Percentiles rank a stretch among this genome's conserved stretches.
Evolutionary conservation across 2,329 filamentous ascomycete species (phyloP).

Genomic region (Xylariomycetidae sp.): DNA sequence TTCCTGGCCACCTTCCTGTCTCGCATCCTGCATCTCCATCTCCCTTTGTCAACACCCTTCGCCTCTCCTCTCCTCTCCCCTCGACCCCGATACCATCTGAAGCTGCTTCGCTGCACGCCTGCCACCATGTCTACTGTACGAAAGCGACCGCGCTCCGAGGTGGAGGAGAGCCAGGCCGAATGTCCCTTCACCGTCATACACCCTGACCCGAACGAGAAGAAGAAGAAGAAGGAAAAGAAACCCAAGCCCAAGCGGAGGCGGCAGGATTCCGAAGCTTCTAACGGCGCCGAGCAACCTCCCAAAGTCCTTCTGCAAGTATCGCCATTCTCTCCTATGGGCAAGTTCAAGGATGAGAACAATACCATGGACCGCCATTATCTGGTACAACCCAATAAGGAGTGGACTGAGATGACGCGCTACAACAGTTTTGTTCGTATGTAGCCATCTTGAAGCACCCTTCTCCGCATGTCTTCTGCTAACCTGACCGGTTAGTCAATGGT

Average conservation of each 20-base stretch:
- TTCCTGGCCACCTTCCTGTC: no score
- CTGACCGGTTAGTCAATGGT: constrained; percentile 43
- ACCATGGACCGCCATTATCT: constrained; percentile 52
- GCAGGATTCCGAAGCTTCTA: constrained; percentile 34
- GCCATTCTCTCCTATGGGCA: constrained; percentile 50
- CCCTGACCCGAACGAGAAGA: constrained; percentile 43
- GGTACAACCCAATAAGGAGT: constrained; percentile 48
- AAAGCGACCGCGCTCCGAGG: constrained; percentile 47
- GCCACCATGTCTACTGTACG: constrained; percentile 35
- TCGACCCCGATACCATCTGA: no score
- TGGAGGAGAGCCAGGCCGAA: constrained; percentile 48
- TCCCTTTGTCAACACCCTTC: no score
- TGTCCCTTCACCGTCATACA: constrained; percentile 48
- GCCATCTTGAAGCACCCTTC: neutral
- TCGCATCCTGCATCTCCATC: no score
- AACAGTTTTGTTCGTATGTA: constrained; percentile 58
- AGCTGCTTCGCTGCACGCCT: no score
- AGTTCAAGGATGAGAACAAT: constrained; percentile 47
- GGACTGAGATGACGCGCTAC: constrained; percentile 56
- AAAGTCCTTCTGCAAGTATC: constrained; percentile 47
- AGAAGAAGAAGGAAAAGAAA: constrained; percentile 47
- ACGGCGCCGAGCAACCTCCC: constrained; percentile 9
- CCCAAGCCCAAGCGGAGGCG: constrained; percentile 42
- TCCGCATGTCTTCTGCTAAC: neutral
- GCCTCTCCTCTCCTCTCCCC: no score